These are phyloP conservation scores for Serendipita vermifera DNA, from an alignment of 768 basidiomycete genomes.

Conservation along the genomic window DNA sequence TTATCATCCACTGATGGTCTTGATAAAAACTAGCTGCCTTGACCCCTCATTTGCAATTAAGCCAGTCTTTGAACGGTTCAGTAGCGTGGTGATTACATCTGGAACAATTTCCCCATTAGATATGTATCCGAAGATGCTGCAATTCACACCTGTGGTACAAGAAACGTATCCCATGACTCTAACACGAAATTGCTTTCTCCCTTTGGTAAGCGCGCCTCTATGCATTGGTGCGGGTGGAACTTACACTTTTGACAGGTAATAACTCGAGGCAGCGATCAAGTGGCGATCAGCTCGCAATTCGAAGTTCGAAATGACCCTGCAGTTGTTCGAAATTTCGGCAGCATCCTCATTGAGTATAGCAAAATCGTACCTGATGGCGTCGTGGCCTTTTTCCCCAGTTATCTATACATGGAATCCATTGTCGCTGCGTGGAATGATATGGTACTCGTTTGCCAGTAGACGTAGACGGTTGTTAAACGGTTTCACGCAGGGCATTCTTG, in stretches of 20 bases:
- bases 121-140: slow-evolving; percentile 99
- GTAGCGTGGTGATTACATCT: slow-evolving; percentile 95
- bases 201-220: slow-evolving; percentile 48
- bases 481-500: slow-evolving; percentile 72
- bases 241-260: slow-evolving; percentile 52
- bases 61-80: slow-evolving; percentile 96
- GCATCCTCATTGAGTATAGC: slow-evolving; percentile 94
- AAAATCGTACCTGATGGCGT: slow-evolving; percentile 97
- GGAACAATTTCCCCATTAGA: slow-evolving; percentile 97
- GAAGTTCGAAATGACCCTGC: slow-evolving; percentile 99
- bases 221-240: not conserved
- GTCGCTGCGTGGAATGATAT: slow-evolving; percentile 99
- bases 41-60: slow-evolving; percentile 96
- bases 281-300: slow-evolving; percentile 94
- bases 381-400: slow-evolving; percentile 97
- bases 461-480: slow-evolving; percentile 11
- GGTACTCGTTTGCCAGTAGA: slow-evolving; percentile 42
- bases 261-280: slow-evolving; percentile 95
- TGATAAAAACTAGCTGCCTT: slow-evolving; percentile 51
- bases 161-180: slow-evolving; percentile 98
- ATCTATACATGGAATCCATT: slow-evolving; percentile 99
- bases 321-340: slow-evolving; percentile 97
- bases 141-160: slow-evolving; percentile 92
- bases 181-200: slow-evolving; percentile 89
- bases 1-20: slow-evolving; percentile 10